phyloP scores from a whole-genome alignment of 129 eudicot genomes.

The Artemisia tridentata region DNA sequence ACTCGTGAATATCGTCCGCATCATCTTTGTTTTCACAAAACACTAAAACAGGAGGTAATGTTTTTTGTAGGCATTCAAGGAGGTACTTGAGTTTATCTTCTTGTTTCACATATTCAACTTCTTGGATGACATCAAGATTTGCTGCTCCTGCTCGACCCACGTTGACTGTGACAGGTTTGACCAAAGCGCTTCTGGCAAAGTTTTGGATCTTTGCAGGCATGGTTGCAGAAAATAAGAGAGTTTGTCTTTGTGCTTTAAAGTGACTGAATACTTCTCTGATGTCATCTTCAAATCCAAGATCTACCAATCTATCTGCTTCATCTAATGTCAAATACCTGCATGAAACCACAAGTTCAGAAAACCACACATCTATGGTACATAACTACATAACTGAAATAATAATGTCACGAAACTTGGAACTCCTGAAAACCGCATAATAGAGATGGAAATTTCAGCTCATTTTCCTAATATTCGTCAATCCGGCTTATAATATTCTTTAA shows the following conservation, averaged over 20 bases:
- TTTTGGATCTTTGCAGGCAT: conserved; percentile 86
- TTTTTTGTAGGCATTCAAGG: conserved; percentile 76
- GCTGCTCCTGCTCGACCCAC: conserved; percentile 96
- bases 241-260: conserved; percentile 81
- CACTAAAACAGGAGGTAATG: conserved; percentile 74
- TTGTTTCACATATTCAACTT: conserved; percentile 90
- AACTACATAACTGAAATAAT: conserved; percentile 1
- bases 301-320: conserved; percentile 88
- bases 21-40: conserved; percentile 81
- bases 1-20: conserved; percentile 83
- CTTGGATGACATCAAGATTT: conserved; percentile 83
- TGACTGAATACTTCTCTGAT: conserved; percentile 78
- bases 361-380: not conserved
- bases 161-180: conserved; percentile 75
- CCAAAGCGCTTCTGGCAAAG: conserved; percentile 69
- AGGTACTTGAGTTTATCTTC: conserved; percentile 79
- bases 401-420: conserved; percentile 14
- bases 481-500: too few species aligned
- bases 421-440: not conserved
- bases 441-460: too few species aligned
- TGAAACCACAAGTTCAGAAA: not conserved
- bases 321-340: conserved; percentile 75
- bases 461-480: too few species aligned
- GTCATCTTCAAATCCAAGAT: conserved; percentile 86
- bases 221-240: conserved; percentile 79